Conservation (phyloP, 2,329 filamentous ascomycete genomes). For the Colletotrichum melonis region DNA sequence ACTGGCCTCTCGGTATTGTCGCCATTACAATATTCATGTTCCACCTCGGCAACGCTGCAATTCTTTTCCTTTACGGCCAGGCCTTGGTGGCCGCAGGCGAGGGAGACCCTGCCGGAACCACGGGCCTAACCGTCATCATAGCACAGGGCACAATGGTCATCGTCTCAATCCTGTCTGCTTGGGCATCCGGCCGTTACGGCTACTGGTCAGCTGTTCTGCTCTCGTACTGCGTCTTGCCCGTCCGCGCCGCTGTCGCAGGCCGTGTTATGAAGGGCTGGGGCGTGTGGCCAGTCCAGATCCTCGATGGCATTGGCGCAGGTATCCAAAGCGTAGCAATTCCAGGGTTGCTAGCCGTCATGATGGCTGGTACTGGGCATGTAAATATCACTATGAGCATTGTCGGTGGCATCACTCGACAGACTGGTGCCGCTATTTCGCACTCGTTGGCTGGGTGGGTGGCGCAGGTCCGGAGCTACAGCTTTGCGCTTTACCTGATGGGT, state of each 20-base stretch:
- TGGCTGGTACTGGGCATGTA: conserved; percentile 20
- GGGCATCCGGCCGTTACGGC: conserved; percentile 13
- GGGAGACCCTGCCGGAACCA: conserved; percentile 25
- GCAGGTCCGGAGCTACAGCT: conserved; percentile 20
- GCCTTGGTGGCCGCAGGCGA: conserved; percentile 24
- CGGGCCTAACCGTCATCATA: conserved; percentile 28
- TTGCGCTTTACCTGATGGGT: conserved; percentile 17
- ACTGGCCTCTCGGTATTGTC: conserved; percentile 7
- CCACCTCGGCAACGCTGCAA: conserved; percentile 27
- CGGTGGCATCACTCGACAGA: conserved; percentile 27
- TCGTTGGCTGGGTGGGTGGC: conserved; percentile 24
- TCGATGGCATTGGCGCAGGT: conserved; percentile 27
- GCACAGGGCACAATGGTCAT: conserved; percentile 27
- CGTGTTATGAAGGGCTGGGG: conserved; percentile 19
- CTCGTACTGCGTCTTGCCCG: conserved; percentile 11
- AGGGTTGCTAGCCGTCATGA: conserved; percentile 20
- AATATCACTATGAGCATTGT: conserved; percentile 24
- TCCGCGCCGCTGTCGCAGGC: conserved; percentile 24
- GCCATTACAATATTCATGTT: conserved; percentile 19
- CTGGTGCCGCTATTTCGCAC: conserved; percentile 25
- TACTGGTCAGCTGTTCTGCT: conserved; percentile 18
- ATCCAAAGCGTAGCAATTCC: conserved; percentile 30
- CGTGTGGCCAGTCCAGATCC: conserved; percentile 24
- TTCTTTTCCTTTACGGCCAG: conserved; percentile 27
- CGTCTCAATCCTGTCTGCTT: conserved; percentile 18